These are phyloP conservation scores for Sindora glabra DNA, from an alignment of 306 rosid species.

Conservation along the genomic window DNA sequence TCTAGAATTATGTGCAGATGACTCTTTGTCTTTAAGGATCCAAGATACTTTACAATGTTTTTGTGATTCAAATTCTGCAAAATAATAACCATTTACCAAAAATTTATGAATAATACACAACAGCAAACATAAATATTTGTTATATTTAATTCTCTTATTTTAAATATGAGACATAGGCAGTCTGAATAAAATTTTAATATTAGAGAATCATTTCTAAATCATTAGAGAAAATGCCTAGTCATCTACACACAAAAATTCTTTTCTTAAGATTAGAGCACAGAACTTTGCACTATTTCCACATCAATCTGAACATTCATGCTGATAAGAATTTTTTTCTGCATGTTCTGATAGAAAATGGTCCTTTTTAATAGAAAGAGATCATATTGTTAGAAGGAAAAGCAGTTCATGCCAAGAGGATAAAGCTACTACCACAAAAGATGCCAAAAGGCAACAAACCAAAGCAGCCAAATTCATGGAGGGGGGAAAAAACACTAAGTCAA, in stretches of 20 bases:
- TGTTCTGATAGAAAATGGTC: too few relatives aligned
- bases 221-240: too few relatives aligned
- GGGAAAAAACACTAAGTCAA: too few relatives aligned
- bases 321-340: too few relatives aligned
- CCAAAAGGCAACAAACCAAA: too few relatives aligned
- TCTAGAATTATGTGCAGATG: constrained; percentile 95
- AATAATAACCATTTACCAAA: constrained; percentile 14
- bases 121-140: background rate
- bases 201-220: background rate
- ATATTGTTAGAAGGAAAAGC: too few relatives aligned
- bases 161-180: background rate
- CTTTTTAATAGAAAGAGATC: too few relatives aligned
- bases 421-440: too few relatives aligned
- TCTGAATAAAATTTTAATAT: background rate
- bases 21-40: constrained; percentile 91
- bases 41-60: constrained; percentile 98
- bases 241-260: background rate
- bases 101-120: constrained; percentile 8
- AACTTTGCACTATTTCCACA: background rate
- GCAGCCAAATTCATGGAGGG: too few relatives aligned
- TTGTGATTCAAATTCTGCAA: constrained; percentile 97
- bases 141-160: background rate
- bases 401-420: too few relatives aligned
- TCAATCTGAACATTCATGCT: too few relatives aligned
- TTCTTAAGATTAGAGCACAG: background rate